Percentiles rank a stretch among this genome's conserved stretches.
phyloP scores from a whole-genome alignment of 2,329 filamentous ascomycete genomes.

The Dactylellina haptotyla region DNA sequence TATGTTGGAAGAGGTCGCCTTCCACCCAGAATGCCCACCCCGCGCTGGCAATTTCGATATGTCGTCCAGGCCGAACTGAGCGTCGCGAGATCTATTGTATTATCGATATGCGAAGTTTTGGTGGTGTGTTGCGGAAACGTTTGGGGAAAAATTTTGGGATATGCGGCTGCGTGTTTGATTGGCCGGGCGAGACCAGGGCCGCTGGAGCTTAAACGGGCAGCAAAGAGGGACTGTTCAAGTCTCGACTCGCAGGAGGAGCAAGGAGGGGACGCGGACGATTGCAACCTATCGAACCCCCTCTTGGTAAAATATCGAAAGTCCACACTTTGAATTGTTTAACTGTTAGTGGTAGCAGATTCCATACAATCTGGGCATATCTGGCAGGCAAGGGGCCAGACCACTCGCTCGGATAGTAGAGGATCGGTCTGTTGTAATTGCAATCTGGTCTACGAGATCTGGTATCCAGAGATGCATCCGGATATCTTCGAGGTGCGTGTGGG shows the following conservation, averaged over 20 bases:
- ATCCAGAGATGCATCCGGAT: too few species aligned
- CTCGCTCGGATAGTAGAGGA: too few species aligned
- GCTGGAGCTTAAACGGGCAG: background rate
- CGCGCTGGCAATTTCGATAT: constrained; percentile 4
- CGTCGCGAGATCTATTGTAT: background rate
- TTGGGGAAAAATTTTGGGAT: constrained; percentile 28
- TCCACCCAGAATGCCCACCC: constrained; percentile 19
- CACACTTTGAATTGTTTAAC: too few species aligned
- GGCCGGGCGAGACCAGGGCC: constrained; percentile 10
- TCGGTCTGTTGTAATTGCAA: too few species aligned
- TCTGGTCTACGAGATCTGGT: too few species aligned
- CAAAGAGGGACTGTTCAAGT: background rate
- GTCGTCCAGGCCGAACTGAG: background rate
- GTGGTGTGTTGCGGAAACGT: constrained; percentile 22
- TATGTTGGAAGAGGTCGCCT: background rate
- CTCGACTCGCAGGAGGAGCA: background rate
- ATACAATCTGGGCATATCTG: too few species aligned
- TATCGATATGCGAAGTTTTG: constrained; percentile 21
- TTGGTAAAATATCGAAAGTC: too few species aligned
- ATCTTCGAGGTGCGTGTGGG: too few species aligned
- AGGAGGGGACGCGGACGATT: too few species aligned
- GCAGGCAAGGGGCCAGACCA: too few species aligned
- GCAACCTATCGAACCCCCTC: too few species aligned
- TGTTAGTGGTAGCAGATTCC: too few species aligned
- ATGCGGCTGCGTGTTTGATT: constrained; percentile 45